These are phyloP conservation scores for Alternaria novae-zelandiae DNA, from an alignment of 2,329 filamentous ascomycete genomes.

Conservation along the genomic window DNA sequence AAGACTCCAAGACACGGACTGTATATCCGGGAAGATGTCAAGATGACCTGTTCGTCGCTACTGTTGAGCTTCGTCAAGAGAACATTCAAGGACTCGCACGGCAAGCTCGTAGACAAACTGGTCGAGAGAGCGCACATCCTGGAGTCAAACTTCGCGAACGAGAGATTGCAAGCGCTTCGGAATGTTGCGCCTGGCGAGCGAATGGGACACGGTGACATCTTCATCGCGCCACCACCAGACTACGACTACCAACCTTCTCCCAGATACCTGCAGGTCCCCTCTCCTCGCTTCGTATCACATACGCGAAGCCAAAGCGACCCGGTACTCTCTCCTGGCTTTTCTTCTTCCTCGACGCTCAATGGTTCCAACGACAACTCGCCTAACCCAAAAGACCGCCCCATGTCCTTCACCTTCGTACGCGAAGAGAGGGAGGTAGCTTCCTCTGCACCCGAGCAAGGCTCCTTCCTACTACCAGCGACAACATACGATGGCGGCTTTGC, in stretches of 20 bases:
- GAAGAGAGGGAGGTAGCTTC: slow-evolving; percentile 16
- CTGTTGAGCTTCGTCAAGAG: slow-evolving; percentile 80
- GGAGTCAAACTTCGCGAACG: slow-evolving; percentile 43
- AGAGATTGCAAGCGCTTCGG: slow-evolving; percentile 38
- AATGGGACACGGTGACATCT: slow-evolving; percentile 42
- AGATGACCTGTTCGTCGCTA: slow-evolving; percentile 80
- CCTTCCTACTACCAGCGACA: slow-evolving; percentile 30
- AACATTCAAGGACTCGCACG: slow-evolving; percentile 79
- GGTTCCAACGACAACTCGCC: slow-evolving; percentile 18
- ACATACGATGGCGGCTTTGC: slow-evolving; percentile 27
- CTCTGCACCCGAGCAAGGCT: slow-evolving; percentile 17
- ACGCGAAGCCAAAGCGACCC: slow-evolving; percentile 31
- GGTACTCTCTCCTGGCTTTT: slow-evolving; percentile 27
- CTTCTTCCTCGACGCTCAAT: slow-evolving; percentile 22
- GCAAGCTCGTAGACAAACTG: slow-evolving; percentile 66
- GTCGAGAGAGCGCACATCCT: slow-evolving; percentile 47
- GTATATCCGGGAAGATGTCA: slow-evolving; percentile 84
- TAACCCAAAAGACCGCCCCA: slow-evolving; percentile 10
- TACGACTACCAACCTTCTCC: slow-evolving; percentile 34
- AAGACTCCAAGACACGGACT: slow-evolving; percentile 71
- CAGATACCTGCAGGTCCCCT: slow-evolving; percentile 14
- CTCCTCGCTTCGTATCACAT: slow-evolving; percentile 20
- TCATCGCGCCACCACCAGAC: slow-evolving; percentile 45
- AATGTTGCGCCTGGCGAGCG: slow-evolving; percentile 40
- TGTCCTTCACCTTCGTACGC: slow-evolving; percentile 19